phyloP scores from a whole-genome alignment of 352 stramenopile genomes.

The Plasmopara muralis region DNA sequence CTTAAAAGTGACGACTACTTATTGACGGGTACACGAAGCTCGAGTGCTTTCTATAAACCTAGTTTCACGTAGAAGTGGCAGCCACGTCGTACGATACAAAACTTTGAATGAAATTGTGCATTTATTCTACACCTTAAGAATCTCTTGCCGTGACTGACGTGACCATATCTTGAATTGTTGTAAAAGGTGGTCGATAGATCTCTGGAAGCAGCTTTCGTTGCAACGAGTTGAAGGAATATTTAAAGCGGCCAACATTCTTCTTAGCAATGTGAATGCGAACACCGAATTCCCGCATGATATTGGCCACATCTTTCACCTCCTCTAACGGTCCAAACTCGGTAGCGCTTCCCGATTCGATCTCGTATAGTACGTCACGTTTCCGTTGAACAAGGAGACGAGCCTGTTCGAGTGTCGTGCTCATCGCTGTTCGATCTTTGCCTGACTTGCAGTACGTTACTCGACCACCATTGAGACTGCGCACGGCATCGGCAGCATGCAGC shows the following conservation, averaged over 20 bases:
- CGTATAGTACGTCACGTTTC: slow-evolving; percentile 62
- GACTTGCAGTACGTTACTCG: slow-evolving; percentile 96
- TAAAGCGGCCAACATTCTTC: slow-evolving; percentile 94
- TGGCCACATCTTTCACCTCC: slow-evolving; percentile 76
- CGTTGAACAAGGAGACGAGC: slow-evolving; percentile 82
- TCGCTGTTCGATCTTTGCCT: slow-evolving; percentile 97
- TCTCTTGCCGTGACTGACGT: slow-evolving; percentile 86
- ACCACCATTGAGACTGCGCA: slow-evolving; percentile 88
- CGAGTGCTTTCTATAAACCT: slow-evolving; percentile 5
- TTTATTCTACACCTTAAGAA: slow-evolving; percentile 40
- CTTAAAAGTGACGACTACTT: slow-evolving; percentile 11
- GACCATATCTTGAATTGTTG: slow-evolving; percentile 89
- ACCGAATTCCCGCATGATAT: slow-evolving; percentile 88
- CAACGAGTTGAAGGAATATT: slow-evolving; percentile 97
- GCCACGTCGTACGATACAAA: slow-evolving; percentile 23
- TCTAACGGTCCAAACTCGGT: slow-evolving; percentile 52
- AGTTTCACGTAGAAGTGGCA: slow-evolving; percentile 4
- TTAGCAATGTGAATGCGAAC: slow-evolving; percentile 93
- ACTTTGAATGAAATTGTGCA: slow-evolving; percentile 28
- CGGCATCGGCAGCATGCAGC: slow-evolving; percentile 70
- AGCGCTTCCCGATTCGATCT: slow-evolving; percentile 47
- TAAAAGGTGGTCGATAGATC: slow-evolving; percentile 84
- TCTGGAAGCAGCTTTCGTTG: slow-evolving; percentile 94
- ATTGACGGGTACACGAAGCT: slow-evolving; percentile 7
- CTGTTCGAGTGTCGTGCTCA: slow-evolving; percentile 95